These are phyloP conservation scores for Periconia sp. DNA, from an alignment of 2,329 filamentous ascomycete genomes.

Conservation along the genomic window DNA sequence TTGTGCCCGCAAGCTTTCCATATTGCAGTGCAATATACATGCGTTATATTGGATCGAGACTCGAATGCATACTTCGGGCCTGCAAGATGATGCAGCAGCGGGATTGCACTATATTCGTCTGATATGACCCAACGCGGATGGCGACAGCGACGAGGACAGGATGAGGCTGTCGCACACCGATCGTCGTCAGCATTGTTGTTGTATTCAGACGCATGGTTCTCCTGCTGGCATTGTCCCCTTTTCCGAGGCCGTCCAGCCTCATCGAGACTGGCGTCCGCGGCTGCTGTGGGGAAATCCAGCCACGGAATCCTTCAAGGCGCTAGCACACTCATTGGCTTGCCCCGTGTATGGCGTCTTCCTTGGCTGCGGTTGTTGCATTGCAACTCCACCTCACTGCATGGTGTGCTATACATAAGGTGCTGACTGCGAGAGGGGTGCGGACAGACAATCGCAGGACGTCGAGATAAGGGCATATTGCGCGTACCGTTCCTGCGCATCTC, in stretches of 20 bases:
- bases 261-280: conserved; percentile 27
- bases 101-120: conserved; percentile 19
- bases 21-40: conserved; percentile 30
- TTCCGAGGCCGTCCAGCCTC: conserved; percentile 13
- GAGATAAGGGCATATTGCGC: conserved; percentile 28
- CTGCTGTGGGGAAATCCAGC: conserved; percentile 29
- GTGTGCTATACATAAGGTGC: no score
- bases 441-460: conserved; percentile 13
- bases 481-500: conserved; percentile 32
- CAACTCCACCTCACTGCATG: no score
- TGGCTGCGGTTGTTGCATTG: not conserved
- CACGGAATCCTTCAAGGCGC: conserved; percentile 12
- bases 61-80: conserved; percentile 17
- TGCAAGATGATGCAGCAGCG: conserved; percentile 32
- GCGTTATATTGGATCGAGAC: conserved; percentile 6
- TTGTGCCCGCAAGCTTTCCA: conserved; percentile 27
- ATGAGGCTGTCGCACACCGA: conserved; percentile 2
- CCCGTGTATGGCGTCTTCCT: not conserved
- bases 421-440: no score
- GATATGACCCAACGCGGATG: conserved; percentile 8
- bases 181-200: conserved; percentile 17
- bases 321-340: conserved; percentile 7
- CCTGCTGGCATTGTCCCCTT: conserved; percentile 24
- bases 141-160: conserved; percentile 3
- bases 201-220: conserved; percentile 19